phyloP scores from a whole-genome alignment of 83 land plant genomes.

The Picea mariana region DNA sequence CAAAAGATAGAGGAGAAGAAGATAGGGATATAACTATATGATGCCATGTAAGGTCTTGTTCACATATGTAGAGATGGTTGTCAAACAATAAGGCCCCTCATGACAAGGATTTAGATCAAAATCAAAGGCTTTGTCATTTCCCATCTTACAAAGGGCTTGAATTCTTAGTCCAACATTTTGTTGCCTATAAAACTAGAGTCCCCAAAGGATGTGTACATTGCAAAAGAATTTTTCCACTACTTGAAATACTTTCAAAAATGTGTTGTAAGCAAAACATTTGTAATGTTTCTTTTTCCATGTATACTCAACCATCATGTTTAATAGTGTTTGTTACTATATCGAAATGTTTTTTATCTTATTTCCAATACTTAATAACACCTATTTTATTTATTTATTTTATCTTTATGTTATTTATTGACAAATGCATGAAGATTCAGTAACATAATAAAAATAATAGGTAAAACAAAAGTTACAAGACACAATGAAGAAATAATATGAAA shows the following conservation, averaged over 20 bases:
- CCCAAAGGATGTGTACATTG: constrained; percentile 92
- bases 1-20: constrained; percentile 77
- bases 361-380: too few species aligned
- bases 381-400: too few species aligned
- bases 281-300: constrained; percentile 97
- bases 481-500: too few species aligned
- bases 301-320: neutral
- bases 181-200: constrained; percentile 65
- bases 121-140: constrained; percentile 55
- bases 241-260: constrained; percentile 86
- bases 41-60: constrained; percentile 92
- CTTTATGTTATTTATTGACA: too few species aligned
- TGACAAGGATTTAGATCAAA: constrained; percentile 55
- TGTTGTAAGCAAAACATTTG: constrained; percentile 62
- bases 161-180: constrained; percentile 75
- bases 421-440: too few species aligned
- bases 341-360: neutral
- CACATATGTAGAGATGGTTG: constrained; percentile 97
- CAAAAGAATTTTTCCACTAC: constrained; percentile 97
- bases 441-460: too few species aligned
- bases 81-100: constrained; percentile 92
- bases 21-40: constrained; percentile 70
- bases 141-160: constrained; percentile 62
- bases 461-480: too few species aligned
- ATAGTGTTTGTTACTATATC: neutral